A percentile compares a stretch with the other conserved stretches of the same genome.
phyloP scores from a whole-genome alignment of 495 filamentous ascomycete species.

The Aspergillus homomorphus region DNA sequence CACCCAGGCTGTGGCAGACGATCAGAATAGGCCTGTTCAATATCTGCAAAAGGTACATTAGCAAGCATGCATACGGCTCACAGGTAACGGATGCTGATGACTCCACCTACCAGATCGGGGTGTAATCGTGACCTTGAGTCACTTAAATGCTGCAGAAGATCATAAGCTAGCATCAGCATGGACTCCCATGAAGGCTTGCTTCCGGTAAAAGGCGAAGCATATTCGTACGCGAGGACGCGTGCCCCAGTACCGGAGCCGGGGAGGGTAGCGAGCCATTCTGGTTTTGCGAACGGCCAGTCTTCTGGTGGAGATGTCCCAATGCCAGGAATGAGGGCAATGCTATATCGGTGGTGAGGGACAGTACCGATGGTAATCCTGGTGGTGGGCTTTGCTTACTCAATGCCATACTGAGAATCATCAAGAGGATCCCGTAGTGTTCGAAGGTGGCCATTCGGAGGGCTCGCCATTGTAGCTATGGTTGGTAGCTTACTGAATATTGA shows the following conservation, averaged over 20 bases:
- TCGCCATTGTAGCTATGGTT: neutral
- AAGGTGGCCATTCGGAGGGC: conserved; percentile 6
- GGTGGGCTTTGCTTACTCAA: conserved; percentile 12
- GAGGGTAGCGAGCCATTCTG: conserved; percentile 14
- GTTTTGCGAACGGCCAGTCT: conserved; percentile 15
- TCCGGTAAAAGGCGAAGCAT: conserved; percentile 11
- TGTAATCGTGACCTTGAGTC: neutral
- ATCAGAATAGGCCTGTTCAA: conserved; percentile 6
- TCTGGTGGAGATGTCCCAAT: conserved; percentile 14
- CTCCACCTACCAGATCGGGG: too few relatives aligned
- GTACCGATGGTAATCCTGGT: neutral
- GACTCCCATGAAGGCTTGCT: conserved; percentile 16
- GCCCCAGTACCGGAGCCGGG: conserved; percentile 6
- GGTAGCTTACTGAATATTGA: too few relatives aligned
- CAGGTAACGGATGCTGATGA: too few relatives aligned
- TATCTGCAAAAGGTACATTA: neutral
- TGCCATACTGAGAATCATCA: conserved; percentile 9
- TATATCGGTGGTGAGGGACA: too few relatives aligned
- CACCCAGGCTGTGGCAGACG: conserved; percentile 44
- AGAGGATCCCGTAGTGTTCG: conserved; percentile 10
- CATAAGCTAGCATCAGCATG: conserved; percentile 19
- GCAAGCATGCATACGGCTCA: too few relatives aligned
- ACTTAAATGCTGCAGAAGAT: conserved; percentile 11
- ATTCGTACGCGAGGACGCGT: conserved; percentile 19
- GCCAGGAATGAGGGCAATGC: too few relatives aligned